Percentiles rank a stretch among this genome's conserved stretches.
Evolutionary conservation across 345 rosid species (phyloP).

Genomic region (Corchorus capsularis): DNA sequence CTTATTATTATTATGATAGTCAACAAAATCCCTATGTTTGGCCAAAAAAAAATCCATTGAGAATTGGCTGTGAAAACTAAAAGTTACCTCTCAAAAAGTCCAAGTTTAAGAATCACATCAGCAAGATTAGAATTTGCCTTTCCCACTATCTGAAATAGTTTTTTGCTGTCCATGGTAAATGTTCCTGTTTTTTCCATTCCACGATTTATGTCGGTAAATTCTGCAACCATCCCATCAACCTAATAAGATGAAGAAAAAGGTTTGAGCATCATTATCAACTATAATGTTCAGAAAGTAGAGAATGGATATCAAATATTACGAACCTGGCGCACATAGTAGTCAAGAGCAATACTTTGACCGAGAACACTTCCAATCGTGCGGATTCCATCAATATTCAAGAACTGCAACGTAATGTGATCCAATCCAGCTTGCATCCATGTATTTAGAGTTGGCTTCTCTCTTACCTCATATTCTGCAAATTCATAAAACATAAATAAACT

Average conservation of each 20-base stretch:
- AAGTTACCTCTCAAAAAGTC: conserved; percentile 93
- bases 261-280: not conserved
- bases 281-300: not conserved
- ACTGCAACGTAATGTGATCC: conserved; percentile 90
- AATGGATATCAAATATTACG: conserved; percentile 5
- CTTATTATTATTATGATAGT: not conserved
- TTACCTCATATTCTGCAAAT: conserved; percentile 86
- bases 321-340: conserved; percentile 98
- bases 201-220: conserved; percentile 93
- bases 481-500: conserved; percentile 28
- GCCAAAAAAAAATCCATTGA: not conserved
- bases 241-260: conserved; percentile 35
- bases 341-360: conserved; percentile 96
- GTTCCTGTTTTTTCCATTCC: conserved; percentile 97
- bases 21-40: too few relatives aligned
- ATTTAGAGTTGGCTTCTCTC: conserved; percentile 66
- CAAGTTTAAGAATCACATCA: conserved; percentile 94
- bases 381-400: conserved; percentile 82
- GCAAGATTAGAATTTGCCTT: conserved; percentile 94
- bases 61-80: not conserved
- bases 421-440: conserved; percentile 95
- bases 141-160: conserved; percentile 94
- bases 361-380: conserved; percentile 93
- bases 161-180: conserved; percentile 90
- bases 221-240: conserved; percentile 98